Conservation (phyloP, 2,329 filamentous ascomycete species). For the Xylaria sp. region DNA sequence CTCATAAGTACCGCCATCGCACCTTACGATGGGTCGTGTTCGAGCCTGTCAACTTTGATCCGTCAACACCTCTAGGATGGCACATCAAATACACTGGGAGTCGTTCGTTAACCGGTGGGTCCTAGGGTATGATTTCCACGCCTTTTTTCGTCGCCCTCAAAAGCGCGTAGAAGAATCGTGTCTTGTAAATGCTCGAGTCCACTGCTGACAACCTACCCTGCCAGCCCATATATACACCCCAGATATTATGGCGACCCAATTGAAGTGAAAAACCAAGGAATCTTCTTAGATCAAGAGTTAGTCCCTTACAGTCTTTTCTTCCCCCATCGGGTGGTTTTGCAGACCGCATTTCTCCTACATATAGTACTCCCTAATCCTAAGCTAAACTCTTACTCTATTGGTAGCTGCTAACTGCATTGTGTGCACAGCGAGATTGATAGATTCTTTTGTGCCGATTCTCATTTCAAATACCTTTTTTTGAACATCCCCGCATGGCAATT, state of each 20-base stretch:
- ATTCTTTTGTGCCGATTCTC: neutral
- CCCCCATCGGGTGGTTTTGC: too few relatives aligned
- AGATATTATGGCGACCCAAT: conserved; percentile 1
- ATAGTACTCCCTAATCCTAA: too few relatives aligned
- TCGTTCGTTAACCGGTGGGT: neutral
- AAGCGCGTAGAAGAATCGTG: neutral
- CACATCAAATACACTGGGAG: neutral
- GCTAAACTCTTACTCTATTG: too few relatives aligned
- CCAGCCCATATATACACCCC: conserved; percentile 15
- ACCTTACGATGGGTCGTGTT: neutral
- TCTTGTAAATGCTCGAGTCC: neutral
- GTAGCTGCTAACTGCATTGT: too few relatives aligned
- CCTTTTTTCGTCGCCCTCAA: neutral
- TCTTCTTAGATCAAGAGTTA: neutral
- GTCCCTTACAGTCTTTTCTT: too few relatives aligned
- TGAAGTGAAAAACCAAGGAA: too few relatives aligned
- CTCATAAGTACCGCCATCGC: neutral
- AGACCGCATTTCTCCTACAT: too few relatives aligned
- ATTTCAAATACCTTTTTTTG: accelerated
- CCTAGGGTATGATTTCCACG: conserved; percentile 13
- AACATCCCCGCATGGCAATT: conserved; percentile 4
- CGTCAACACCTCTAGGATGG: neutral
- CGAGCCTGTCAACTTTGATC: neutral
- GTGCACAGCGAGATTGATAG: conserved; percentile 14
- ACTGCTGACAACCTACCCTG: neutral